These are phyloP conservation scores for Aspergillus pseudoterreus DNA, from an alignment of 2,329 filamentous ascomycete genomes.

Conservation along the genomic window DNA sequence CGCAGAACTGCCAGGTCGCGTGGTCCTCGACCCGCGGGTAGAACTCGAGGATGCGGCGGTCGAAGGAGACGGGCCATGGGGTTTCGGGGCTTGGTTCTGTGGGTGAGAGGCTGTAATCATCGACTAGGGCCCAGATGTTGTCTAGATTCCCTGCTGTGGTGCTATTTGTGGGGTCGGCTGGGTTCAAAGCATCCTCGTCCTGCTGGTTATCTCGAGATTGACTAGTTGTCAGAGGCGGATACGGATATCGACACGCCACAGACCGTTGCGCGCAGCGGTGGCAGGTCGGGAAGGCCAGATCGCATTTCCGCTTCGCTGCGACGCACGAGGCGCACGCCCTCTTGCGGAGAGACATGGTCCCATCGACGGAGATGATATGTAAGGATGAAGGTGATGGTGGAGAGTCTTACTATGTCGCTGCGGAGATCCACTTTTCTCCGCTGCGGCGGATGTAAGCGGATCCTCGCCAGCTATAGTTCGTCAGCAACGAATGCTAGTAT, in stretches of 20 bases:
- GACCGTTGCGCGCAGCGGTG: constrained; percentile 2
- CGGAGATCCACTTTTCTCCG: background rate
- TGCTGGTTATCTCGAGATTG: background rate
- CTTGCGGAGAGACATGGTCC: constrained; percentile 6
- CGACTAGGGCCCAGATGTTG: no score
- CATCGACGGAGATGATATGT: background rate
- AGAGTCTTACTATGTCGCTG: background rate
- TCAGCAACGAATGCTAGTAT: no score
- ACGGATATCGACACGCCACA: constrained; percentile 3
- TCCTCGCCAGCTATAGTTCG: background rate
- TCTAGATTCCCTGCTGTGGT: no score
- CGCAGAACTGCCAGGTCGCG: constrained; percentile 3
- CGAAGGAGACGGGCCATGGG: background rate
- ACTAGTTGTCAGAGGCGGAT: background rate
- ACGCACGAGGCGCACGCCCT: constrained; percentile 3
- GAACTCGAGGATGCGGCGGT: constrained; percentile 4
- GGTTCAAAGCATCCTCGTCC: no score
- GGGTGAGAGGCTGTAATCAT: no score
- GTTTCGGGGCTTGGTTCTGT: background rate
- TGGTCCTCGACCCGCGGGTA: constrained; percentile 3
- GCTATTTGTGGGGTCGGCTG: no score
- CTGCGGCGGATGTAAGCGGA: background rate
- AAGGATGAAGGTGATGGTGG: background rate
- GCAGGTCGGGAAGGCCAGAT: background rate
- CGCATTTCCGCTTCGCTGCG: constrained; percentile 2